Evolutionary conservation across 257 asterid species (phyloP), one percentile per base, ranked within the genome.

Genomic region (Gynochthodes officinalis): DNA sequence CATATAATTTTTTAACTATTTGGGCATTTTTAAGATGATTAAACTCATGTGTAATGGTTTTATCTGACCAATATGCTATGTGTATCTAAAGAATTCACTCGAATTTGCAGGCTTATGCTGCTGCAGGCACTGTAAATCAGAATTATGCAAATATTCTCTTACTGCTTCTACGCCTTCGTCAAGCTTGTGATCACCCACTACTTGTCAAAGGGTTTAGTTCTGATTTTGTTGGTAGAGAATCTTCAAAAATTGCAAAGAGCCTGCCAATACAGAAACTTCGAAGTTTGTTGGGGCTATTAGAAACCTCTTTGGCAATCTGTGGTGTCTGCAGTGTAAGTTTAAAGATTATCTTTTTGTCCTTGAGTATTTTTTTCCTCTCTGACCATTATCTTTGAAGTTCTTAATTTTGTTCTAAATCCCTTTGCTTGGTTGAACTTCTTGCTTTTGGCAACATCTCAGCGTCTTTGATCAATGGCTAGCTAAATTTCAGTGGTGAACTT

Each of bases 121-220:
- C 93, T 79, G 99, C 99, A 75, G 99, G 99, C 76, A 95, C 99
- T 55, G 86, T 95, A 64, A 89, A 76, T 78, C 99, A 95, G 84
- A 95, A 95, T 77, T 95, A 95, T 82, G 99, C 99, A 50, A 95
- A 90, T 82, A 92, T 95, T 75, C 83, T 95, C 6, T 75, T 95
- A 88, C 69, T 95, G 96, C 99, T 95, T 82, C 85, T 95, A 68
- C 96, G 99, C 37, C 97, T 95, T 75, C 98, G 99, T 73, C 99
- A 95, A 86, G 98, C 98, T 77, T 95, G 99, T 82, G 99, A 92
- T 85, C 99, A 95, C 82, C 99, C 99, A 5, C 80, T 87, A 77
- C 99, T 95, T 67, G 97, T 88, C 78, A 89, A 92, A 83, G 97
- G 97, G 76, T 75, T 84, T 71, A 74, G 82, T 79, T 80, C 89